A percentile compares a stretch with the other conserved stretches of the same genome.
Evolutionary conservation across 2,329 filamentous ascomycete species (phyloP).

Genomic region (Neonectria hederae): DNA sequence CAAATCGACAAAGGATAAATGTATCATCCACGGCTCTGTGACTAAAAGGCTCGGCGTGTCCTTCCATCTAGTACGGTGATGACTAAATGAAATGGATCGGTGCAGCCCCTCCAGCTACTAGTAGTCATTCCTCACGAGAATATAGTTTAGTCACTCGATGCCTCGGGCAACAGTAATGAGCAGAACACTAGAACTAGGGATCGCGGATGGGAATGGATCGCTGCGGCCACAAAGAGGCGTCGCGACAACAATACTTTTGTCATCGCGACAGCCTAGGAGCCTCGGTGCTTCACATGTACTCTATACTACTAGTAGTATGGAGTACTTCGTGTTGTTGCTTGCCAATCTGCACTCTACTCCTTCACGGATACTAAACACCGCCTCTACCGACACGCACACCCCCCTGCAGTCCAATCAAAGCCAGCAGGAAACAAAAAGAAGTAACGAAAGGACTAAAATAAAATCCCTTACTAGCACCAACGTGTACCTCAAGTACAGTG

Average conservation of each 20-base stretch:
- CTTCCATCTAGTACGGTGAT: not conserved
- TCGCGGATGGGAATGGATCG: constrained; percentile 6
- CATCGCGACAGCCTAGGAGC: not conserved
- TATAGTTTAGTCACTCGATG: not conserved
- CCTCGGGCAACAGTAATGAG: not conserved
- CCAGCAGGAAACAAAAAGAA: constrained; percentile 7
- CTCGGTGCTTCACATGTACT: not conserved
- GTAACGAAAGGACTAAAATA: constrained; percentile 8
- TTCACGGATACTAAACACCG: constrained; percentile 6
- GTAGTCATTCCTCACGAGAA: not conserved
- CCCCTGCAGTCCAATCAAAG: constrained; percentile 12
- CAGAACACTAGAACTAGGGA: not conserved
- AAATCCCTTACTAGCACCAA: constrained; percentile 13
- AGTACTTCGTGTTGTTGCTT: not conserved
- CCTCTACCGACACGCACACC: constrained; percentile 4
- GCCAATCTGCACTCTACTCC: constrained; percentile 3
- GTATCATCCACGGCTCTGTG: not conserved
- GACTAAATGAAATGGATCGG: not conserved
- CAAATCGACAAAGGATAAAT: not conserved
- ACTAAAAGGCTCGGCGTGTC: not conserved
- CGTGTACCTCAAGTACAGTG: constrained; percentile 16
- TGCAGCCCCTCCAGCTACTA: not conserved
- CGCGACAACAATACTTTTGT: not conserved
- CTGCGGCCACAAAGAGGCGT: constrained; percentile 1
- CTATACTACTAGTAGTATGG: no score